Base-by-base conservation (phyloP, 148 eudicot genomes). In the Nepenthes mirabilis region DNA sequence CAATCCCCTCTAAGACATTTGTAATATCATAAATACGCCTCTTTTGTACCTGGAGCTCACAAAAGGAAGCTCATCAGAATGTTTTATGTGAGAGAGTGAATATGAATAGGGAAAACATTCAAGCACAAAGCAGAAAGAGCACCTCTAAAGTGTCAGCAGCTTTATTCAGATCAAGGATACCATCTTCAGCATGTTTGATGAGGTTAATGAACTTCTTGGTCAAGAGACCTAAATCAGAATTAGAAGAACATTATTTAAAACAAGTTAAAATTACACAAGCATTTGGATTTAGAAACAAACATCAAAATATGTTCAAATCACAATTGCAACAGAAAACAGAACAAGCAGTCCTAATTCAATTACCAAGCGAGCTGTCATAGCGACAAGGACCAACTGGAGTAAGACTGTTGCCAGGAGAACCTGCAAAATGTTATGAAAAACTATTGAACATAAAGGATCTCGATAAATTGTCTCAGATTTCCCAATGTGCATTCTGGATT, bases 21-120 rank as follows among this genome's bases (percentile, higher is more conserved):
- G 99, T 93, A 54, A 93, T 93, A 66, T 93, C 99, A 81, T 93
- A 93, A 60, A 93, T 93, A 58, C 99, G 85, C 78, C 99, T 89
- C 73, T 93, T 93, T 65, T 89, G 99, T 11, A 93, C 99, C 99
- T 93, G 80, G 54, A 67, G 59, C 49, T 43, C 69, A 66, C 9
- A 68, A 66, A 62, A 53, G 23, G 34, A 55, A 5, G 23, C 23
- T 23, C 23, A 23, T 23, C 55, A 13, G 5, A 52, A 1, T 13
- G 32, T n/a, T 13, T 52, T 52, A 5, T 6, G 32, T 11, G 55
- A 12, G 32, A 23, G 7, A 5, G 55, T 11, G 6, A 34, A 23
- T 23, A 23, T 23, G 23, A 23, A 23, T 23, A 23, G 23, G 23
- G 23, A 33, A 14, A 2, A 55, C 8, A 32, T 5, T 55, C 7